Base-by-base conservation (phyloP, 495 filamentous ascomycete species). In the Terfezia claveryi region DNA sequence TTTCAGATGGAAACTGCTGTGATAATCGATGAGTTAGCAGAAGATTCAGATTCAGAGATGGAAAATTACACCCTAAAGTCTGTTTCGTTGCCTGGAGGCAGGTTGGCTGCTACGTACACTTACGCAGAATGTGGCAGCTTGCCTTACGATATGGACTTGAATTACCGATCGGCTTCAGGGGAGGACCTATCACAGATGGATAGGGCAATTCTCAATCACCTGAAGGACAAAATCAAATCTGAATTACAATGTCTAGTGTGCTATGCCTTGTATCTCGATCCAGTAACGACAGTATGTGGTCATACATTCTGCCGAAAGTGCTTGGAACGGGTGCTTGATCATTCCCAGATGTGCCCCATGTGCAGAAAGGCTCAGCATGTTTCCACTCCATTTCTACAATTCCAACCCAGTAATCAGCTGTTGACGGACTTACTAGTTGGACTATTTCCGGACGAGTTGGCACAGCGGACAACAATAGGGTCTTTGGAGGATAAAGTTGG, bases 181-280 rank as follows among this genome's bases (percentile, higher is more conserved):
- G 62, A 57, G 23, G 64, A 63, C 23, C 65, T 68, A 23, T 63
- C 68, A 37, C 41, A 63, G 27, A 58, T 76, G 17, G 81, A 86
- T 62, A 57, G 55, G 11, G 64, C 64, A 6, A 56, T 80, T 46
- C 62, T 87, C 9, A 69, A 73, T 27, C 69, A 69, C 36, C 59
- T 91, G 10, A 75, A 74, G 68, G 75, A 81, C 41, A 71, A 72
- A 9, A 71, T 75, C 10, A 74, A 76, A 56, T 68, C 71, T 11
- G 85, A 93, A 64, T 62, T 93, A 59, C 85, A 93, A 58, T 94
- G 87, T 64, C 83, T 88, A 61, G 78, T 94, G 57, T 94, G 87
- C 66, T 91, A 87, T 62, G 73, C 75, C 38, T 68, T 89, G 23
- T 78, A 92, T 60, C 62, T 82, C 38, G 82, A 92, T 57, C 86